Base-by-base conservation (phyloP, 805 yeast genomes). In the Blastobotrys muscicola region DNA sequence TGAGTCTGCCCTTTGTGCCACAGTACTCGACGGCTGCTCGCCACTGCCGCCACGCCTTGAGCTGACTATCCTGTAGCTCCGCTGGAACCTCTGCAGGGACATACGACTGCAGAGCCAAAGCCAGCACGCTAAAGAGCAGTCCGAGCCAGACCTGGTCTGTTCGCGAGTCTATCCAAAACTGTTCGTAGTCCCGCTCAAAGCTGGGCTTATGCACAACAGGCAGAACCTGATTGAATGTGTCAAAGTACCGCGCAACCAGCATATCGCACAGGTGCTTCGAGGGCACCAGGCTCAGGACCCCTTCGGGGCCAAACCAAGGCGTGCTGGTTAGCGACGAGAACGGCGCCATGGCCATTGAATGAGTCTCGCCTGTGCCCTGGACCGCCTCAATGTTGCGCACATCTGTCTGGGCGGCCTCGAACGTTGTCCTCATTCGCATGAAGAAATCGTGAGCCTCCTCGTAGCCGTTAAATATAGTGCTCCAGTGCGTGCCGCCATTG, bases 401-500 rank as follows among this genome's bases (percentile, higher is more conserved):
- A 20, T 20, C 26, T 4, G 26, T 6, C 26, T 20, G 26, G 6
- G 26, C 26, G 26, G 26, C 26, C 26, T 20, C 26, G 6, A 20
- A 20, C 26, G 26, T 20, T 6, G 14, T 15, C 29, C 26, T 26
- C 29, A 46, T 23, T 9, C 34, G 33, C 11, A 32, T 23, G 33
- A 56, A 48, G n/a, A 56, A 51, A 14, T 49, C 48, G 14, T 47
- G 55, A 10, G 54, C 47, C 23, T 50, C 53, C 2, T 46, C 36
- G 8, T 55, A 52, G 42, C 59, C 64, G 36, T 53, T 52, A 29
- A 60, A 48, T 32, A 60, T 38, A 23, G 55, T 55, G 5, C 57
- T 61, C 65, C 65, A 60, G 39, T 60, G 62, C 2, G 64, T 57
- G 36, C 55, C 62, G 8, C 65, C 65, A 36, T 60, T 62, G 44